Percentiles rank a stretch among this genome's conserved stretches.
Conservation (phyloP, 2,329 filamentous ascomycete genomes). For the Alternaria viburni region DNA sequence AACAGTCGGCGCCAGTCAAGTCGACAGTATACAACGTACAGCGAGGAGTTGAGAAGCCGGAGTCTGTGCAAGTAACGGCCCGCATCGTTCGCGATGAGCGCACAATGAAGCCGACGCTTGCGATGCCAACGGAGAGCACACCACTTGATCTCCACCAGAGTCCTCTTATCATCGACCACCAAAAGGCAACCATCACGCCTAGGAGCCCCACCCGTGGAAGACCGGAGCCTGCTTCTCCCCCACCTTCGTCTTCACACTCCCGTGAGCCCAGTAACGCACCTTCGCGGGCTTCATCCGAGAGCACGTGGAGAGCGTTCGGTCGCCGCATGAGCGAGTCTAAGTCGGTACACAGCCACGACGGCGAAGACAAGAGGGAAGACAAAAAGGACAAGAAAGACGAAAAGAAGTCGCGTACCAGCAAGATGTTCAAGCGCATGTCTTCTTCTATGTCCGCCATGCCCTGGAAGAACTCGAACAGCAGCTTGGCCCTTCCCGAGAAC, state of each 20-base stretch:
- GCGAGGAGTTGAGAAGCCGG: slow-evolving; percentile 57
- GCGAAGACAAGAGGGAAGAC: slow-evolving; percentile 50
- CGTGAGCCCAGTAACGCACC: slow-evolving; percentile 38
- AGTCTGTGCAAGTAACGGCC: slow-evolving; percentile 88
- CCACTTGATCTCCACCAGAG: slow-evolving; percentile 60
- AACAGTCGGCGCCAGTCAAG: slow-evolving; percentile 28
- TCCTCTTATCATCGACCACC: slow-evolving; percentile 69
- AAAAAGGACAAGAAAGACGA: slow-evolving; percentile 60
- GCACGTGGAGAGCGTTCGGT: slow-evolving; percentile 47
- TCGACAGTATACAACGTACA: slow-evolving; percentile 51
- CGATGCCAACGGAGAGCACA: slow-evolving; percentile 58
- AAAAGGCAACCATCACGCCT: slow-evolving; percentile 46
- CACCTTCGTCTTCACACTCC: slow-evolving; percentile 40
- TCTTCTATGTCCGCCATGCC: slow-evolving; percentile 60
- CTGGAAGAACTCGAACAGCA: slow-evolving; percentile 55
- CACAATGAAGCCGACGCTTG: slow-evolving; percentile 37
- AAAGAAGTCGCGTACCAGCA: slow-evolving; percentile 64
- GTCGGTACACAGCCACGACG: slow-evolving; percentile 38
- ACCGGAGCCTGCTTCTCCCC: slow-evolving; percentile 41
- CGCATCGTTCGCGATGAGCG: slow-evolving; percentile 74
- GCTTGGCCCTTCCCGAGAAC: slow-evolving; percentile 50
- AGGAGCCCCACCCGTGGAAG: slow-evolving; percentile 36
- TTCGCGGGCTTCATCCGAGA: slow-evolving; percentile 49
- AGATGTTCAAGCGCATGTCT: slow-evolving; percentile 72
- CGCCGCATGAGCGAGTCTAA: slow-evolving; percentile 48